Percentiles rank a stretch among this genome's conserved stretches.
Evolutionary conservation across 2,329 filamentous ascomycete species (phyloP).

Genomic region (Periconia macrospinosa): DNA sequence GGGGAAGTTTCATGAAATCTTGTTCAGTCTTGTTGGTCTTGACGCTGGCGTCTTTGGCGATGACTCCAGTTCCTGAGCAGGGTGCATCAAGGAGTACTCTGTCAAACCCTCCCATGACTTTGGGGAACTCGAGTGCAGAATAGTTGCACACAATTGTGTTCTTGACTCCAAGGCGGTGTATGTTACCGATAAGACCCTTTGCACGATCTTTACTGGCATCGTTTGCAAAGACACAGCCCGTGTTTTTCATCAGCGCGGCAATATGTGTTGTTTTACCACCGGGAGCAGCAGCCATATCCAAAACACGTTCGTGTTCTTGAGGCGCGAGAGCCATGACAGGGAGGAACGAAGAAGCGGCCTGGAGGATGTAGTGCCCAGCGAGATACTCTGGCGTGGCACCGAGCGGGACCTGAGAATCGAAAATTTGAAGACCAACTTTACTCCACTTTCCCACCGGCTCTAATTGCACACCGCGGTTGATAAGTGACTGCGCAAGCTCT

Average conservation of each 20-base stretch:
- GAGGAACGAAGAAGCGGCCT: conserved; percentile 94
- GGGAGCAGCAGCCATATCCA: conserved; percentile 94
- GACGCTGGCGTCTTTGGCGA: conserved; percentile 92
- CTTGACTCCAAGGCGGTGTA: conserved; percentile 88
- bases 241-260: conserved; percentile 97
- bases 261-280: conserved; percentile 97
- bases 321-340: conserved; percentile 97
- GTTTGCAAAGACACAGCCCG: conserved; percentile 92
- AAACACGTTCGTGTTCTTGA: conserved; percentile 85
- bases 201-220: conserved; percentile 91
- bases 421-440: conserved; percentile 95
- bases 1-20: conserved; percentile 90
- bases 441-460: conserved; percentile 95
- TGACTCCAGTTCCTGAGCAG: conserved; percentile 95
- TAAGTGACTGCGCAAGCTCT: conserved; percentile 88
- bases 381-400: conserved; percentile 97
- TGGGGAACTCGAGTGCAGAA: conserved; percentile 90
- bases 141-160: conserved; percentile 97
- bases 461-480: conserved; percentile 93
- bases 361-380: conserved; percentile 95
- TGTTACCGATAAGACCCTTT: conserved; percentile 94
- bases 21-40: conserved; percentile 98
- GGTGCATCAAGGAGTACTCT: conserved; percentile 91
- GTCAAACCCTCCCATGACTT: conserved; percentile 93
- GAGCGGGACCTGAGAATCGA: conserved; percentile 83